phyloP scores from a whole-genome alignment of 23 red algal species.

The Chondrus crispus region DNA sequence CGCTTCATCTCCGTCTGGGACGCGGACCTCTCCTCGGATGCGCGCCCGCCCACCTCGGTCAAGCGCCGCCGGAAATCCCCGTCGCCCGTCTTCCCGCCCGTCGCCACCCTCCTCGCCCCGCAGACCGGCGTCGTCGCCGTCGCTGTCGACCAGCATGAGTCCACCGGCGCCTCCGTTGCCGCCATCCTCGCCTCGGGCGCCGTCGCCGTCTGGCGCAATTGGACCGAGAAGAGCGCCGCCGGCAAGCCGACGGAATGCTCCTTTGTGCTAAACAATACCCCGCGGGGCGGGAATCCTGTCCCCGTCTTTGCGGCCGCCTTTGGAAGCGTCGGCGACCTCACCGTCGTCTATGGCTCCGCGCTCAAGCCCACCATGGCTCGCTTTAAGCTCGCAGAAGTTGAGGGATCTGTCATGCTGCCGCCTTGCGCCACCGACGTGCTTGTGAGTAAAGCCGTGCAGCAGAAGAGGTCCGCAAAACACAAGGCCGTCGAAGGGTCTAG shows the following conservation, averaged over 20 bases:
- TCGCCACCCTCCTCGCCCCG: neutral
- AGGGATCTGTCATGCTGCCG: no score
- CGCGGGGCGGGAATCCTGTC: neutral
- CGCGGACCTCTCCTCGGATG: no score
- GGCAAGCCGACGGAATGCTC: neutral
- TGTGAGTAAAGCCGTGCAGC: no score
- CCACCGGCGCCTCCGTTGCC: neutral
- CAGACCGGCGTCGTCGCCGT: neutral
- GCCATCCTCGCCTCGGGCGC: neutral
- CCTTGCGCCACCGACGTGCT: no score
- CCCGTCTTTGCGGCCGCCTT: neutral
- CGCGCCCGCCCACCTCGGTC: no score
- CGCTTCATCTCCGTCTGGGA: neutral
- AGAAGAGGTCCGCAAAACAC: no score
- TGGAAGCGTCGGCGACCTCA: neutral
- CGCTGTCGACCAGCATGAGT: neutral
- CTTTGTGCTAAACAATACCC: conserved; percentile 5
- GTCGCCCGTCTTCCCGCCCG: no score
- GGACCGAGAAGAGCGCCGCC: neutral
- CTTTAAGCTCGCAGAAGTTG: no score
- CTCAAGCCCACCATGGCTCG: no score
- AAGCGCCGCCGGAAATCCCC: no score
- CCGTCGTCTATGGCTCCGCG: neutral
- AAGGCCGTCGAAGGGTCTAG: neutral
- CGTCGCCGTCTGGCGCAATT: conserved; percentile 3